Evolutionary conservation across 306 rosid species (phyloP).

Genomic region (Lotus japonicus): DNA sequence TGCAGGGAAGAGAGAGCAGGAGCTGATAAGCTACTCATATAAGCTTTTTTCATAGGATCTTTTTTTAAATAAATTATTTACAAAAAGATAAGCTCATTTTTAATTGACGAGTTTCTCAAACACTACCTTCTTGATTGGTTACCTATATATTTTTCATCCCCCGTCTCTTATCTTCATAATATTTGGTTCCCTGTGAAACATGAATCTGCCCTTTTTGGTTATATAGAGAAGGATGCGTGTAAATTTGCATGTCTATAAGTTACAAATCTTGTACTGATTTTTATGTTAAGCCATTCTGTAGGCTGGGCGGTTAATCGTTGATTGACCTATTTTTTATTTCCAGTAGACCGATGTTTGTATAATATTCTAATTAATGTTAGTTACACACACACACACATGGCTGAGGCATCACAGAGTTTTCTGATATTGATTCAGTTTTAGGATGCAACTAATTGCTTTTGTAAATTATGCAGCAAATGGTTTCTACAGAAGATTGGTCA

Average conservation of each 20-base stretch:
- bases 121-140: no score
- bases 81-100: not conserved
- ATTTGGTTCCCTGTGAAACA: not conserved
- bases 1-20: no score
- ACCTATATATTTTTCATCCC: no score
- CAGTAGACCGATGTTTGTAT: not conserved
- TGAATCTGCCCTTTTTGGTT: not conserved
- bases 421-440: not conserved
- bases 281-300: not conserved
- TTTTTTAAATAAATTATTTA: no score
- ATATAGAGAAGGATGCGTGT: not conserved
- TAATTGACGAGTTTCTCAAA: not conserved
- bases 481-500: slow-evolving; percentile 97
- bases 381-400: no score
- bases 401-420: no score
- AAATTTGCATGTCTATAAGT: not conserved
- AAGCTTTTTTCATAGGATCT: no score
- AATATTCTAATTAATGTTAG: not conserved
- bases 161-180: not conserved
- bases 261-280: not conserved
- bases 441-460: slow-evolving; percentile 12
- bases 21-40: no score
- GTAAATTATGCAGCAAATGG: slow-evolving; percentile 80
- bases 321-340: not conserved
- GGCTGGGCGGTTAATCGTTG: not conserved